phyloP scores from a whole-genome alignment of 139 green algal genomes.

The Desmodesmus armatus region DNA sequence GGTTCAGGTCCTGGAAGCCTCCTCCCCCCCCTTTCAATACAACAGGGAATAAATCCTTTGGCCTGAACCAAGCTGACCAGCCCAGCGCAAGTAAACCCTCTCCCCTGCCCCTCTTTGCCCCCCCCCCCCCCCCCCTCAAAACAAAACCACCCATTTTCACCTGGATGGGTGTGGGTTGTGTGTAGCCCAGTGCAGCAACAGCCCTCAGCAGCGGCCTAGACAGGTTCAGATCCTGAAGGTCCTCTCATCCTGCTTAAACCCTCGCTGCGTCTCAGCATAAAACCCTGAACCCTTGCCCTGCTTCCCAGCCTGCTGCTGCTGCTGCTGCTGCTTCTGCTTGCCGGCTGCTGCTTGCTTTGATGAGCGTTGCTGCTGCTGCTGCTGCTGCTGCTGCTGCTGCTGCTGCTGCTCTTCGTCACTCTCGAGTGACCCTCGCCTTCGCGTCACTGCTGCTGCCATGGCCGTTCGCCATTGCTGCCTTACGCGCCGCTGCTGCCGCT shows the following conservation, averaged over 20 bases:
- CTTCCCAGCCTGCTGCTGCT: constrained; percentile 19
- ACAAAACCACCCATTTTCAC: too few relatives aligned
- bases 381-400: not conserved
- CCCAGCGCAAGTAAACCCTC: too few relatives aligned
- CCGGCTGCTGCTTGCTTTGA: constrained; percentile 20
- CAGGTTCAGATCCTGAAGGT: constrained; percentile 92
- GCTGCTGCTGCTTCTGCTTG: constrained; percentile 28
- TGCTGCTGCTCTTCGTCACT: constrained; percentile 39
- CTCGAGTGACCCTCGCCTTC: too few relatives aligned
- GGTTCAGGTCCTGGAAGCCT: constrained; percentile 89
- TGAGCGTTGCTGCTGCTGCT: constrained; percentile 17
- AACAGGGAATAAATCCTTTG: constrained; percentile 75
- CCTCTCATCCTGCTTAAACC: constrained; percentile 30
- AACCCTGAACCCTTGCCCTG: constrained; percentile 53
- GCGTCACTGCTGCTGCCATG: constrained; percentile 35
- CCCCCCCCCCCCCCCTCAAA: too few relatives aligned
- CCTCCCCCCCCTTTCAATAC: too few relatives aligned
- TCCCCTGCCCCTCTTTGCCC: too few relatives aligned
- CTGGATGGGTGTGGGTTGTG: constrained; percentile 95
- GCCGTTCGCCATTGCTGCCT: not conserved
- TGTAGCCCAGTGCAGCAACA: constrained; percentile 88
- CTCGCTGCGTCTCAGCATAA: constrained; percentile 65
- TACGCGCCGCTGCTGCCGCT: not conserved
- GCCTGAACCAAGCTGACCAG: too few relatives aligned
- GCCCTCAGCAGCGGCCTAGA: constrained; percentile 89